Percentiles rank a stretch among this genome's conserved stretches.
These are phyloP conservation scores for Dovyalis caffra DNA, from an alignment of 345 rosid species.

Conservation along the genomic window DNA sequence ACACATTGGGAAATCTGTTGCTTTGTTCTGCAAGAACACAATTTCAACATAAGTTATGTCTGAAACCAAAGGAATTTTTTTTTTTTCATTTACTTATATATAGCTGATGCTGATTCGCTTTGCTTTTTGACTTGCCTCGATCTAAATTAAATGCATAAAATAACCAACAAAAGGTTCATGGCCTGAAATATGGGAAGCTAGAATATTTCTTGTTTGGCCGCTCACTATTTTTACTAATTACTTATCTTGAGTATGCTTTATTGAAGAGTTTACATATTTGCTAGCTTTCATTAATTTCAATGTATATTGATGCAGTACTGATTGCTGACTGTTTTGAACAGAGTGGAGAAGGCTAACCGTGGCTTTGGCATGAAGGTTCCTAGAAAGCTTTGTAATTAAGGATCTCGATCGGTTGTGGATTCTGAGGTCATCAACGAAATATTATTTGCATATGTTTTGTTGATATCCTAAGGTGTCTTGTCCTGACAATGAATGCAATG, in stretches of 20 bases:
- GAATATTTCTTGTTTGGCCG: not conserved
- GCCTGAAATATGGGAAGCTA: not conserved
- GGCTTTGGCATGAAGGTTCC: constrained; percentile 34
- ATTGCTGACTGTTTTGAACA: constrained; percentile 9
- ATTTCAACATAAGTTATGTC: not conserved
- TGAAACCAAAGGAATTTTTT: not conserved
- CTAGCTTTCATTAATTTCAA: not conserved
- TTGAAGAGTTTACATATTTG: not conserved
- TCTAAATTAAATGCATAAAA: not conserved
- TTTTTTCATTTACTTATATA: not conserved
- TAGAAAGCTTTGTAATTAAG: not conserved
- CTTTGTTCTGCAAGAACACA: not conserved
- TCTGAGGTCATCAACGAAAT: not conserved
- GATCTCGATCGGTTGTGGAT: not conserved
- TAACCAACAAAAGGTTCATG: not conserved
- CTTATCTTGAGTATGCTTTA: not conserved
- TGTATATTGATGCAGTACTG: not conserved
- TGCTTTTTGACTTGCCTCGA: not conserved
- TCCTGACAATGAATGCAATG: not conserved
- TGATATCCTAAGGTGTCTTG: not conserved
- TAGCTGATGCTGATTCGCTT: not conserved
- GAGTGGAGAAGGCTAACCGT: constrained; percentile 22
- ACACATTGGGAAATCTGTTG: not conserved
- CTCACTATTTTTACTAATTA: not conserved
- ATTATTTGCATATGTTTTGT: not conserved